Evolutionary conservation across 1,139 yeast species (phyloP).

Genomic region (Suhomyces chickasaworum): DNA sequence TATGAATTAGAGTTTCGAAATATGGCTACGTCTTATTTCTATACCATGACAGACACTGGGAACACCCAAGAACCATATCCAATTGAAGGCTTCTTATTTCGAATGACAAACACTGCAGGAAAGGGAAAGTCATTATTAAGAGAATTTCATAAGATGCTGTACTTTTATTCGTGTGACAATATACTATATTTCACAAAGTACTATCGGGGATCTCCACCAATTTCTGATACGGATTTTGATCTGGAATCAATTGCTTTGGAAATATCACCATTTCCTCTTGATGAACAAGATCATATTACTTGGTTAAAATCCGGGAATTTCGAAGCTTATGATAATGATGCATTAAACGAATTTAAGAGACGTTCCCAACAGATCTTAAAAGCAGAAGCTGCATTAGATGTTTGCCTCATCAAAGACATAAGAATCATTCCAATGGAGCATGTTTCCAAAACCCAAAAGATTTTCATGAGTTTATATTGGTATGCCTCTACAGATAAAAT

Average conservation of each 20-base stretch:
- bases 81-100: constrained; percentile 72
- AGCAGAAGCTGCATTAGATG: constrained; percentile 64
- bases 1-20: constrained; percentile 59
- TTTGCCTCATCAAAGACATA: constrained; percentile 50
- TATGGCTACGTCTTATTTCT: constrained; percentile 13
- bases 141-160: constrained; percentile 55
- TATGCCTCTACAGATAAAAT: constrained; percentile 24
- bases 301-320: constrained; percentile 62
- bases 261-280: constrained; percentile 53
- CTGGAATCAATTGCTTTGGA: constrained; percentile 36
- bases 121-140: constrained; percentile 40
- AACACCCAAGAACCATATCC: constrained; percentile 58
- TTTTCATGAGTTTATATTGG: constrained; percentile 51
- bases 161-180: constrained; percentile 64
- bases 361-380: constrained; percentile 55
- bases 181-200: constrained; percentile 61
- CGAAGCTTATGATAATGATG: constrained; percentile 52
- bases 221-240: constrained; percentile 32
- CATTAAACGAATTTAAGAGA: constrained; percentile 65
- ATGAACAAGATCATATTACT: constrained; percentile 50
- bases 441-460: constrained; percentile 33
- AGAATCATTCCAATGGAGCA: constrained; percentile 29
- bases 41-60: constrained; percentile 14
- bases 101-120: constrained; percentile 59
- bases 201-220: constrained; percentile 62